Evolutionary conservation across 78 protist species (phyloP).

Genomic region (Salpingoeca rosetta): DNA sequence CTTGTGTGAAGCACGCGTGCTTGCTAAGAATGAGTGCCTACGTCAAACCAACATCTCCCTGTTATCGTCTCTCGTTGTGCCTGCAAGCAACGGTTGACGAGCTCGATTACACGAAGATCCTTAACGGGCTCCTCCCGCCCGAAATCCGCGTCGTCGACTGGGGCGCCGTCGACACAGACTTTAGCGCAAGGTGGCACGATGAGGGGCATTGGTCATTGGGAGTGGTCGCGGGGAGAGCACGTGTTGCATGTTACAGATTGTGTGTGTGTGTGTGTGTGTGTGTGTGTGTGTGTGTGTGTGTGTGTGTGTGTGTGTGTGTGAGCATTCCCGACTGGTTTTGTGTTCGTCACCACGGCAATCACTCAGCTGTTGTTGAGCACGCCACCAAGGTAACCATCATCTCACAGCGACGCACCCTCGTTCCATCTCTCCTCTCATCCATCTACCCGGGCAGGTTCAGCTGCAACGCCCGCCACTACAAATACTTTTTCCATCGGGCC

Average conservation of each 20-base stretch:
- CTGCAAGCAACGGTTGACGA: no score
- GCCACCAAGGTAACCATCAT: no score
- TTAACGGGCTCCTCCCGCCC: constrained; percentile 56
- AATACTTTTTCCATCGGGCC: constrained; percentile 69
- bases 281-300: background rate
- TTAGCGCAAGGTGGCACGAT: constrained; percentile 60
- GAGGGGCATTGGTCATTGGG: no score
- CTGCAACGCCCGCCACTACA: no score
- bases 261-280: no score
- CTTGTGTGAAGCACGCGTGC: background rate
- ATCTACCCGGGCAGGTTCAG: no score
- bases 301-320: background rate
- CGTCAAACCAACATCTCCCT: no score
- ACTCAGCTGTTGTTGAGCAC: constrained; percentile 26
- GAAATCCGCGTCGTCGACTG: constrained; percentile 57
- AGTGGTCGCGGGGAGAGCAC: constrained; percentile 51
- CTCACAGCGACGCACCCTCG: no score
- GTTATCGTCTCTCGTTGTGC: no score
- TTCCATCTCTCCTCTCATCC: no score
- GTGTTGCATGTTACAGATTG: background rate
- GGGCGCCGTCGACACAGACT: constrained; percentile 40
- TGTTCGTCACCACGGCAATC: background rate
- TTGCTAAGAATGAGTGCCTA: background rate
- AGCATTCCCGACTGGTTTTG: no score
- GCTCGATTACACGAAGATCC: constrained; percentile 35